These are phyloP conservation scores for Smallanthus sonchifolius DNA, from an alignment of 129 eudicot genomes.

Conservation along the genomic window DNA sequence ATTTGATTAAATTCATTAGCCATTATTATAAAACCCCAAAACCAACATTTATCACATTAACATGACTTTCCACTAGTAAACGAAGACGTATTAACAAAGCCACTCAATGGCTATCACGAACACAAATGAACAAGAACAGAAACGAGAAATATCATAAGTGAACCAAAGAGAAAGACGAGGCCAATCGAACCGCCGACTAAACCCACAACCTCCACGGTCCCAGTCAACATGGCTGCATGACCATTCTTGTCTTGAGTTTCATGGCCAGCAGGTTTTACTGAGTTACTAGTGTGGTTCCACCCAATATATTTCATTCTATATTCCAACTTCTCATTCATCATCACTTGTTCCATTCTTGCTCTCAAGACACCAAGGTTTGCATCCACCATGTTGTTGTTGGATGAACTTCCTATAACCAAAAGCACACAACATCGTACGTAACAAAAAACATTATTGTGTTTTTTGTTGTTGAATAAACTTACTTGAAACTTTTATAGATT, in stretches of 20 bases:
- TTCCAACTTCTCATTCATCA: conserved; percentile 27
- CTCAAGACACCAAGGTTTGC: conserved; percentile 31
- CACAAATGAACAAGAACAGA: conserved; percentile 26
- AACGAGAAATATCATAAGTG: conserved; percentile 21
- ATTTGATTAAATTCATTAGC: no score
- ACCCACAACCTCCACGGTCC: conserved; percentile 14
- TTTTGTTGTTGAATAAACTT: no score
- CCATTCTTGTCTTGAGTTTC: background rate
- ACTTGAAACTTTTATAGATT: no score
- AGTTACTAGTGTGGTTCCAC: conserved; percentile 1
- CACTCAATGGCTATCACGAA: background rate
- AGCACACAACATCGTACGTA: background rate
- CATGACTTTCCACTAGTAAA: background rate
- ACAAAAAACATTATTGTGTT: background rate
- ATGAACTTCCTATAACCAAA: conserved; percentile 20
- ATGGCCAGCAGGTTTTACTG: background rate
- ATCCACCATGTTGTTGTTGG: conserved; percentile 35
- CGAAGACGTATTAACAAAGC: background rate
- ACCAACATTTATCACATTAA: background rate
- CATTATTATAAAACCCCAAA: no score
- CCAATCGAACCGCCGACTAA: conserved; percentile 22
- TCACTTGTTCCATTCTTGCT: conserved; percentile 32
- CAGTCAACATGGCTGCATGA: conserved; percentile 10
- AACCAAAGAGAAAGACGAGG: conserved; percentile 33
- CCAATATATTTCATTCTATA: conserved; percentile 11